Conservation (phyloP, 345 rosid species). For the Eucalyptus cladocalyx region DNA sequence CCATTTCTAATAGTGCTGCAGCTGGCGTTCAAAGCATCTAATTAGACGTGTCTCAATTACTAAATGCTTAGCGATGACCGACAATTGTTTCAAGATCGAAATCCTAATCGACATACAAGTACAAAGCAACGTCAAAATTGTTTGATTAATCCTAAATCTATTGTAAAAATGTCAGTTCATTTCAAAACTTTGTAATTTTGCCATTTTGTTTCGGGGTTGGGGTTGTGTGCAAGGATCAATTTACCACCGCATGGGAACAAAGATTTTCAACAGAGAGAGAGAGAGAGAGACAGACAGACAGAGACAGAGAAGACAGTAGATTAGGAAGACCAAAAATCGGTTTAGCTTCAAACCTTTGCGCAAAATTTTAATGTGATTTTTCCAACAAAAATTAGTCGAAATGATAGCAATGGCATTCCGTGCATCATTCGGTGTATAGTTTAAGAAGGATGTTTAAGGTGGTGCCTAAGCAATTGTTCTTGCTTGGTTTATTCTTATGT, state of each 20-base stretch:
- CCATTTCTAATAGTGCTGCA: neutral
- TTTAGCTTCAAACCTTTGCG: too few species aligned
- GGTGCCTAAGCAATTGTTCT: conserved; percentile 12
- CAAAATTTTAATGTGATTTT: neutral
- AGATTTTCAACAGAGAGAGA: neutral
- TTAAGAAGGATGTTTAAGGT: neutral
- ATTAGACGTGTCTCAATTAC: neutral
- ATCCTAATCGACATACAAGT: neutral
- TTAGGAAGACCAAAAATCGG: neutral
- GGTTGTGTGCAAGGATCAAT: neutral
- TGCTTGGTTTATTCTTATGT: neutral
- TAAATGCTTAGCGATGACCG: neutral
- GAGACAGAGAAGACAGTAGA: neutral
- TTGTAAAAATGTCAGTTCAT: neutral
- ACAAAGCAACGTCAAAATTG: neutral
- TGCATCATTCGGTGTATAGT: neutral
- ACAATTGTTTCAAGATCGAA: neutral
- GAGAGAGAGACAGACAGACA: too few species aligned
- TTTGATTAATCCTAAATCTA: neutral
- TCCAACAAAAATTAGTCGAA: too few species aligned
- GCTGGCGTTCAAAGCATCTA: neutral
- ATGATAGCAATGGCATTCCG: neutral
- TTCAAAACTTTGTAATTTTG: neutral
- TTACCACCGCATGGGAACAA: neutral
- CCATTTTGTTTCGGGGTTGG: neutral